phyloP scores from a whole-genome alignment of 371 early-diverging fungal species.

The Apophysomyces variabilis region DNA sequence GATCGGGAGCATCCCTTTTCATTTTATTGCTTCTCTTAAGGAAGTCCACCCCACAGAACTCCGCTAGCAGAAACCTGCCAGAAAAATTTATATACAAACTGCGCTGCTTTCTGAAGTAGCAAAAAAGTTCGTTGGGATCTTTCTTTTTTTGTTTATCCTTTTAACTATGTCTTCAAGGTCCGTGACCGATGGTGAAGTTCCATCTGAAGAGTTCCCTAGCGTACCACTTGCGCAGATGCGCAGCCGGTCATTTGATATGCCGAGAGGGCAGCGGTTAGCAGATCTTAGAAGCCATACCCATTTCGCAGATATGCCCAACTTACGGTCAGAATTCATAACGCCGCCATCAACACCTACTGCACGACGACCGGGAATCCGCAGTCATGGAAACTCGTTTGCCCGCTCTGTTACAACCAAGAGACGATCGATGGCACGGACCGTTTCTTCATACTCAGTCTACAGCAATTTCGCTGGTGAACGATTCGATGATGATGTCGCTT shows the following conservation, averaged over 20 bases:
- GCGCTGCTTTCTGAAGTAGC: background rate
- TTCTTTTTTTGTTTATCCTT: background rate
- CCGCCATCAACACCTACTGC: slow-evolving; percentile 5
- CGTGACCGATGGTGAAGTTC: background rate
- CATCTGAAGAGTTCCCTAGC: background rate
- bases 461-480: slow-evolving; percentile 39
- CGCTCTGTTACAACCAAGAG: slow-evolving; percentile 6
- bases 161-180: background rate
- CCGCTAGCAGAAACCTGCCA: slow-evolving; percentile 7
- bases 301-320: slow-evolving; percentile 5
- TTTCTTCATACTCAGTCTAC: slow-evolving; percentile 34
- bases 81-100: slow-evolving; percentile 5
- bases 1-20: background rate
- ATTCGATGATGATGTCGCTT: slow-evolving; percentile 13
- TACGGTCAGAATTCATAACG: slow-evolving; percentile 6
- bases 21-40: background rate
- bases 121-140: background rate
- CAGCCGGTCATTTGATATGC: slow-evolving; percentile 3
- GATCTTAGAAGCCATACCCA: slow-evolving; percentile 7
- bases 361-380: slow-evolving; percentile 13
- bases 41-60: background rate
- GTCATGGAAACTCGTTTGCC: slow-evolving; percentile 10
- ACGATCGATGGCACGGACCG: slow-evolving; percentile 28
- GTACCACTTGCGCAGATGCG: slow-evolving; percentile 3
- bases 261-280: background rate